A percentile compares a stretch with the other conserved stretches of the same genome.
These are phyloP conservation scores for Alternaria dauci DNA, from an alignment of 2,329 filamentous ascomycete species.

Conservation along the genomic window DNA sequence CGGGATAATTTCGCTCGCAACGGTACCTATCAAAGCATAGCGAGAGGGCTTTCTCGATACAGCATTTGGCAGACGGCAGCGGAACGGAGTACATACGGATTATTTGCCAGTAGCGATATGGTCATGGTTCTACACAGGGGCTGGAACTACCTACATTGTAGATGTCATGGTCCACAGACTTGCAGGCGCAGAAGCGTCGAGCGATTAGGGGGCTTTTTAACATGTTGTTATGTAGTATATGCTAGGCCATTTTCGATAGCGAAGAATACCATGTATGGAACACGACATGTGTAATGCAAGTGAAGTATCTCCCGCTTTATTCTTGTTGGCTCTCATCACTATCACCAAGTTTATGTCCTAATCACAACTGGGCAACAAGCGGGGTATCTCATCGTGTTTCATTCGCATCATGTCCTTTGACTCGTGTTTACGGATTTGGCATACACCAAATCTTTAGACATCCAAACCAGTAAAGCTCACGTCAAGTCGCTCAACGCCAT, in stretches of 20 bases:
- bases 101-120: neutral
- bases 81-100: neutral
- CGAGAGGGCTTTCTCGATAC: neutral
- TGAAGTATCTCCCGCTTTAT: too few species aligned
- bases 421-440: neutral
- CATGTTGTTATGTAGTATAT: neutral
- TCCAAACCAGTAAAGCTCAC: neutral
- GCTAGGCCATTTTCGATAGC: neutral
- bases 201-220: neutral
- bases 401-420: neutral
- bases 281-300: neutral
- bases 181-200: neutral
- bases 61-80: neutral
- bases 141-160: neutral
- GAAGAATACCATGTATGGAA: neutral
- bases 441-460: neutral
- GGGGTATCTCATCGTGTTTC: neutral
- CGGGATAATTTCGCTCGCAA: neutral
- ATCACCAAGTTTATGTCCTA: neutral
- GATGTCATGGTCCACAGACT: neutral
- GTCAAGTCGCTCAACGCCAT: neutral
- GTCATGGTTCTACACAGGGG: neutral
- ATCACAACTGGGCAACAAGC: neutral
- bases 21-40: neutral
- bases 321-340: neutral